These are phyloP conservation scores for Pyrrhoderma lamaoense DNA, from an alignment of 1,284 basidiomycete genomes.

Conservation along the genomic window DNA sequence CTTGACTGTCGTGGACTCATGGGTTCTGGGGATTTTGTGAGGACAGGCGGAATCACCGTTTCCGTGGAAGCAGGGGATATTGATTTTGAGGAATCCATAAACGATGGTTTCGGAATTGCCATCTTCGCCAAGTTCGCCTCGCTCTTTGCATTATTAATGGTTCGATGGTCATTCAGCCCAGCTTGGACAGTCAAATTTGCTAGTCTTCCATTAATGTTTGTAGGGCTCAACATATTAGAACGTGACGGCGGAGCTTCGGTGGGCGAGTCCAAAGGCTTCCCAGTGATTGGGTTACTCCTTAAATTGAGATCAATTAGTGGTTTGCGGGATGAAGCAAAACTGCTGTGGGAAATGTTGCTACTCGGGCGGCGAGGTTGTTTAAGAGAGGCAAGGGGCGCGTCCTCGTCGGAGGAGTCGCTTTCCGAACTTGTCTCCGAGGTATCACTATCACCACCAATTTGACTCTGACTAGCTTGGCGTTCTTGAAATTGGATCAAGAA, in stretches of 20 bases:
- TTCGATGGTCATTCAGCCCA: constrained; percentile 8
- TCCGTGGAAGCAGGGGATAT: constrained; percentile 12
- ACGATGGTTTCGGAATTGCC: background rate
- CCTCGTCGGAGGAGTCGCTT: constrained; percentile 26
- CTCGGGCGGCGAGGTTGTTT: constrained; percentile 37
- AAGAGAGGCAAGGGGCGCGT: constrained; percentile 37
- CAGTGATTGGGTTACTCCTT: constrained; percentile 25
- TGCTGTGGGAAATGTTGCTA: constrained; percentile 34
- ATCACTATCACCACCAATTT: constrained; percentile 15
- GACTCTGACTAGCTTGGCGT: constrained; percentile 3
- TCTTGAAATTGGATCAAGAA: constrained; percentile 6
- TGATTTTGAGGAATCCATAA: constrained; percentile 1
- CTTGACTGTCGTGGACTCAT: background rate
- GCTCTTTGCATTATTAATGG: constrained; percentile 12
- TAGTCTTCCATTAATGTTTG: constrained; percentile 23
- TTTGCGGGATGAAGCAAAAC: constrained; percentile 29
- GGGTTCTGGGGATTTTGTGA: constrained; percentile 6
- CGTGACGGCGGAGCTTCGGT: constrained; percentile 19
- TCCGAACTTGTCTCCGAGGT: constrained; percentile 23
- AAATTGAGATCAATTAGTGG: constrained; percentile 45
- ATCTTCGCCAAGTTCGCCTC: constrained; percentile 16
- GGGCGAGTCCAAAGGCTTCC: constrained; percentile 21
- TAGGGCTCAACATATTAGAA: constrained; percentile 11
- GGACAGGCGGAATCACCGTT: constrained; percentile 9
- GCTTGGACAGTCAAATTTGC: constrained; percentile 18